Conservation (phyloP, 768 basidiomycete genomes). For the Pleurotus giganteus region DNA sequence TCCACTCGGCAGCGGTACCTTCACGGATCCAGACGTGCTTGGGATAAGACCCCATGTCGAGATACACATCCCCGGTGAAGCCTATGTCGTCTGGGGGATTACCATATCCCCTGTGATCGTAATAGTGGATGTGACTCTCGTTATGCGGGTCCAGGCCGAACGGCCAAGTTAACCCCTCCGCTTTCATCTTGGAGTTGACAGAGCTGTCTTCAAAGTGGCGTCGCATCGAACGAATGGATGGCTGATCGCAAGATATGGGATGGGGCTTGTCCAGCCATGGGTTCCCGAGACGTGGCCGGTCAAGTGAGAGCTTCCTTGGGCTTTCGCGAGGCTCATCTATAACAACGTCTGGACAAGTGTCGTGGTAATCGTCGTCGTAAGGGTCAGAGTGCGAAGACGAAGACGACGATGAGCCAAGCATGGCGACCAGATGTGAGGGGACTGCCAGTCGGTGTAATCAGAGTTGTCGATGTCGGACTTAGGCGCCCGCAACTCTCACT, state of each 20-base stretch:
- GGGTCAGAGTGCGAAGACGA: too few species aligned
- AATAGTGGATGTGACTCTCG: background rate
- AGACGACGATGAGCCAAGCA: too few species aligned
- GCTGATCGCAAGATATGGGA: background rate
- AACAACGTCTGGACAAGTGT: too few species aligned
- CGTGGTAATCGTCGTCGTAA: too few species aligned
- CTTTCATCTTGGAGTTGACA: background rate
- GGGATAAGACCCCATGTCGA: background rate
- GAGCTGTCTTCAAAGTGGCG: constrained; percentile 1
- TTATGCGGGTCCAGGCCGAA: background rate
- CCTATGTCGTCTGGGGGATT: constrained; percentile 5
- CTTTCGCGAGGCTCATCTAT: too few species aligned
- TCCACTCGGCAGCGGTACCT: background rate
- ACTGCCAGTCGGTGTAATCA: too few species aligned
- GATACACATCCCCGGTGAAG: constrained; percentile 1
- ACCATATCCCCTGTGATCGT: background rate
- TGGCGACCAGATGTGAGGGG: too few species aligned
- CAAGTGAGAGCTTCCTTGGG: background rate
- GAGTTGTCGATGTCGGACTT: too few species aligned
- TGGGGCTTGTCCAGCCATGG: constrained; percentile 11
- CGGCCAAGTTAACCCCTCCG: background rate
- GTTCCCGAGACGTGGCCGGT: constrained; percentile 1
- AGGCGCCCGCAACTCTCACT: too few species aligned
- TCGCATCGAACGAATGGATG: background rate
- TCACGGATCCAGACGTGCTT: background rate